Conservation (phyloP, 371 early-diverging fungal species). For the Mucor sp. region DNA sequence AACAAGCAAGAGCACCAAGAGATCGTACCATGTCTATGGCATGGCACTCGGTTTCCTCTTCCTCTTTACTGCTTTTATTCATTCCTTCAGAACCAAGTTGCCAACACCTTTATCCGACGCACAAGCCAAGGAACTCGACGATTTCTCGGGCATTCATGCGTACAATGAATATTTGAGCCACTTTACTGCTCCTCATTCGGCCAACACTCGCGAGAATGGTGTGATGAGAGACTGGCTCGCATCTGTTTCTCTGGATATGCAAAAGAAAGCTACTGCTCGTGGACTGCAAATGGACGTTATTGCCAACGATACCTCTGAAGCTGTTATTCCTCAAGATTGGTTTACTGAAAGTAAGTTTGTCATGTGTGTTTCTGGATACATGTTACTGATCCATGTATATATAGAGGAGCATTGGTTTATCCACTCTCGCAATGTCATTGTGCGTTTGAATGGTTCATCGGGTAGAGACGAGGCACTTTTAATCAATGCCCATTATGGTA, state of each 20-base stretch:
- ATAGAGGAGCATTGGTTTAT: slow-evolving; percentile 41
- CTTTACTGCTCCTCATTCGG: slow-evolving; percentile 57
- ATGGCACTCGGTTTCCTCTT: slow-evolving; percentile 16
- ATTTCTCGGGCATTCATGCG: slow-evolving; percentile 53
- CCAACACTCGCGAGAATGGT: slow-evolving; percentile 53
- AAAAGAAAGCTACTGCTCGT: slow-evolving; percentile 35
- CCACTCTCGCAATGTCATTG: slow-evolving; percentile 53
- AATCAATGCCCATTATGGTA: slow-evolving; percentile 62
- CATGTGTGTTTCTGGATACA: neutral
- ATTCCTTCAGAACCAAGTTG: slow-evolving; percentile 26
- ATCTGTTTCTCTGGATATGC: slow-evolving; percentile 33
- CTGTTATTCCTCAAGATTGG: slow-evolving; percentile 21
- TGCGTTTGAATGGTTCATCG: slow-evolving; percentile 47
- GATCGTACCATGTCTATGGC: slow-evolving; percentile 21
- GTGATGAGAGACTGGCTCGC: slow-evolving; percentile 37
- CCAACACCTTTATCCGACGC: slow-evolving; percentile 45
- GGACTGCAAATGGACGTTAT: slow-evolving; percentile 47
- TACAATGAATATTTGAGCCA: slow-evolving; percentile 53
- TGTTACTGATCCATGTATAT: neutral
- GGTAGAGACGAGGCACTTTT: slow-evolving; percentile 52
- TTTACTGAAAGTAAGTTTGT: slow-evolving; percentile 35
- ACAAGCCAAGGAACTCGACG: slow-evolving; percentile 26
- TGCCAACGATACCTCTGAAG: slow-evolving; percentile 34
- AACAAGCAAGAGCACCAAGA: neutral
- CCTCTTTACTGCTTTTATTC: slow-evolving; percentile 15